These are phyloP conservation scores for Berberis vulgaris DNA, from an alignment of 164 flowering plant species.

Conservation along the genomic window DNA sequence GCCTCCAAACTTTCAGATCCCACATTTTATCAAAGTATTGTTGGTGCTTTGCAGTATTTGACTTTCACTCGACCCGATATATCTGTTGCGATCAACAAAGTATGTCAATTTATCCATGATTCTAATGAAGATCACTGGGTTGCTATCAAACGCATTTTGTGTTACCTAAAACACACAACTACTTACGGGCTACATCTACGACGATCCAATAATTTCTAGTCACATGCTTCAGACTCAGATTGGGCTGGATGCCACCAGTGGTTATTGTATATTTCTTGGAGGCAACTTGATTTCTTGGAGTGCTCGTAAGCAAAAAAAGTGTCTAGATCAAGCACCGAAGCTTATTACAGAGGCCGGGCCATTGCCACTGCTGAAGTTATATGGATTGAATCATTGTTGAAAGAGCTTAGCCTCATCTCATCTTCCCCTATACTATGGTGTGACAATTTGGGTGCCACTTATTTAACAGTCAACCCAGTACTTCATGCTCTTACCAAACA, in stretches of 20 bases:
- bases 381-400: background rate
- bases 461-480: background rate
- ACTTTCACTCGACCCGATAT: too few species aligned
- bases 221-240: background rate
- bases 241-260: background rate
- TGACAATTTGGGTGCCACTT: background rate
- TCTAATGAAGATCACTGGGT: background rate
- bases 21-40: too few species aligned
- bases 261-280: background rate
- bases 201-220: background rate
- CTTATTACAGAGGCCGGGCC: background rate
- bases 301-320: background rate
- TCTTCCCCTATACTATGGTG: background rate
- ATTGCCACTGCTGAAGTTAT: background rate
- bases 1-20: too few species aligned
- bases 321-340: background rate
- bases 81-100: too few species aligned
- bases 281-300: background rate
- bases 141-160: background rate
- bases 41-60: too few species aligned
- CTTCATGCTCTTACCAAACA: background rate
- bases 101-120: background rate
- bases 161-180: background rate
- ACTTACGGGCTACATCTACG: background rate
- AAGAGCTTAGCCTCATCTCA: background rate